These are phyloP conservation scores for Coniella vitis DNA, from an alignment of 2,329 filamentous ascomycete species.

Conservation along the genomic window DNA sequence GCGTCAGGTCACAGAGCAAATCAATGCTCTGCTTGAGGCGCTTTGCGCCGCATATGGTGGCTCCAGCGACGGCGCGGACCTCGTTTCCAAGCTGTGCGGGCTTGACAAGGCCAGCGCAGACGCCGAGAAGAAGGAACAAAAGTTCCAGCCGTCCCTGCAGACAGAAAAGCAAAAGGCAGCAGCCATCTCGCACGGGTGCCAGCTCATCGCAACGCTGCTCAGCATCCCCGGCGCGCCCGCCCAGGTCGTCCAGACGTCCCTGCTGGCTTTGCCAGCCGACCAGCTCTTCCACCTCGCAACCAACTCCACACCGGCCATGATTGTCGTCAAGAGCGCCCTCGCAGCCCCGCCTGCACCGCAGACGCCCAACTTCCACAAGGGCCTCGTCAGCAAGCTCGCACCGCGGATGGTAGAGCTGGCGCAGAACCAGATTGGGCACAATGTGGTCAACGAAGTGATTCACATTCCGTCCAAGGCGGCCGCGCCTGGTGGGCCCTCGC, in stretches of 20 bases:
- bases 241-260: conserved; percentile 65
- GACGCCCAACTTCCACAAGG: conserved; percentile 50
- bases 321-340: conserved; percentile 45
- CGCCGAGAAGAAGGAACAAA: conserved; percentile 21
- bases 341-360: conserved; percentile 32
- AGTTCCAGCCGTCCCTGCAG: conserved; percentile 24
- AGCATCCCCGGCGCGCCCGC: conserved; percentile 61
- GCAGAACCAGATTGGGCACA: conserved; percentile 43
- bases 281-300: conserved; percentile 59
- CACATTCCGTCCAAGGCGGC: conserved; percentile 42
- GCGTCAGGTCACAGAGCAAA: conserved; percentile 31
- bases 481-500: conserved; percentile 22
- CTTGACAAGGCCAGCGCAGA: conserved; percentile 30
- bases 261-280: conserved; percentile 51
- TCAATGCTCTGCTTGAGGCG: conserved; percentile 42
- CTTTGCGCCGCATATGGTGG: conserved; percentile 42
- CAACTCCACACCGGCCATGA: conserved; percentile 40
- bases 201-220: conserved; percentile 76
- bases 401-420: conserved; percentile 41
- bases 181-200: conserved; percentile 63
- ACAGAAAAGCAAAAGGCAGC: conserved; percentile 50
- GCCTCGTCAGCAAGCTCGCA: conserved; percentile 40
- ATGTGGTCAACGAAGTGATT: conserved; percentile 43
- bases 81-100: conserved; percentile 44
- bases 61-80: conserved; percentile 34